phyloP scores from a whole-genome alignment of 1,284 basidiomycete genomes.

The Phylloporus sp. region DNA sequence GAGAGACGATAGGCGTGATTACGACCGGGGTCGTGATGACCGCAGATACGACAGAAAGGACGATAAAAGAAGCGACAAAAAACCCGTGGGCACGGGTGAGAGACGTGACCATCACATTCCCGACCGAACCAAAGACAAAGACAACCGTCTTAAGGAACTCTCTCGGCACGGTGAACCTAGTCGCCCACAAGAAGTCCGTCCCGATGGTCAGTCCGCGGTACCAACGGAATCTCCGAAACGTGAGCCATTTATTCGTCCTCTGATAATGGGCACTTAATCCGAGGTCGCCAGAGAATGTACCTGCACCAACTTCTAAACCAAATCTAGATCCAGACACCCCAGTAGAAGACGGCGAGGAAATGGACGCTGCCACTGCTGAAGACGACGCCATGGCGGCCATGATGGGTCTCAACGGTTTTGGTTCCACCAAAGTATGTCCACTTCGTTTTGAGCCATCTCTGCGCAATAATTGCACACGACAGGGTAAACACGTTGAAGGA shows the following conservation, averaged over 20 bases:
- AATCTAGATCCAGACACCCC: slow-evolving; percentile 47
- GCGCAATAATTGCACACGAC: slow-evolving; percentile 8
- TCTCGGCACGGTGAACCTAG: slow-evolving; percentile 27
- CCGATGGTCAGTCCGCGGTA: slow-evolving; percentile 24
- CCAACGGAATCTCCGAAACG: slow-evolving; percentile 25
- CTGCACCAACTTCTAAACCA: slow-evolving; percentile 30
- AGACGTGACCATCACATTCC: slow-evolving; percentile 25
- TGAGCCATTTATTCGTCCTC: slow-evolving; percentile 20
- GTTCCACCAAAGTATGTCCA: slow-evolving; percentile 79
- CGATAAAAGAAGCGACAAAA: slow-evolving; percentile 33
- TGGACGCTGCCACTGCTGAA: slow-evolving; percentile 70
- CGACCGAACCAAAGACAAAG: slow-evolving; percentile 31
- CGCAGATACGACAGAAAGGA: slow-evolving; percentile 42
- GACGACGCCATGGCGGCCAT: slow-evolving; percentile 86
- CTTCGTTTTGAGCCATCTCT: neutral
- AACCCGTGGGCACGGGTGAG: slow-evolving; percentile 26
- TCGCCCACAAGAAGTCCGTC: slow-evolving; percentile 22
- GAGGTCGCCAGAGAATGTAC: slow-evolving; percentile 12
- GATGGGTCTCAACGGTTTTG: slow-evolving; percentile 93
- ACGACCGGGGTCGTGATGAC: slow-evolving; percentile 45
- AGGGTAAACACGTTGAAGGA: slow-evolving; percentile 81
- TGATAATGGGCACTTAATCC: slow-evolving; percentile 6
- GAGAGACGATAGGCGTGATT: slow-evolving; percentile 41
- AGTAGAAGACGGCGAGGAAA: slow-evolving; percentile 65
- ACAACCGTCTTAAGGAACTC: slow-evolving; percentile 24